Evolutionary conservation across 1,284 basidiomycete species (phyloP).

Genomic region (Rhizoctonia solani): DNA sequence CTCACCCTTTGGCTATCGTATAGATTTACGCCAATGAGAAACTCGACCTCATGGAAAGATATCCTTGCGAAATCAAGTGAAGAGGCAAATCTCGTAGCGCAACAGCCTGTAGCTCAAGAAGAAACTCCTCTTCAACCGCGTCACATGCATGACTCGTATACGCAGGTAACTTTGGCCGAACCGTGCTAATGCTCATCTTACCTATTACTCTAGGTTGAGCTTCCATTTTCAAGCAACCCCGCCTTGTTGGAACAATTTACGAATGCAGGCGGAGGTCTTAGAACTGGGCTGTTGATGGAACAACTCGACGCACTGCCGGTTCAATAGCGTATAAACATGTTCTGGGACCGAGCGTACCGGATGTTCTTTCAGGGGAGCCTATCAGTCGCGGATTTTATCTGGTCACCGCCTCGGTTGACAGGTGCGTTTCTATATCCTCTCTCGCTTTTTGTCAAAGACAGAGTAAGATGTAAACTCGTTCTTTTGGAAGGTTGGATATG

Average conservation of each 20-base stretch:
- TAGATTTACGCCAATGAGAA: conserved; percentile 55
- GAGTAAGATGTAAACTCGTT: background rate
- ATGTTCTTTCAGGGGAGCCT: conserved; percentile 34
- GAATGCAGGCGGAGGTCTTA: conserved; percentile 68
- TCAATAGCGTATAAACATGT: conserved; percentile 83
- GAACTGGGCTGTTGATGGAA: conserved; percentile 73
- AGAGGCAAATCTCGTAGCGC: conserved; percentile 40
- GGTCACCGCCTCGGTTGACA: conserved; percentile 80
- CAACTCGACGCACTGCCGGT: conserved; percentile 79
- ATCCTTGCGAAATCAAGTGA: conserved; percentile 50
- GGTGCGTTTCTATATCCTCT: conserved; percentile 51
- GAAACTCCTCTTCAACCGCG: conserved; percentile 50
- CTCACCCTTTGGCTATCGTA: conserved; percentile 45
- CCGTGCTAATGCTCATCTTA: conserved; percentile 39
- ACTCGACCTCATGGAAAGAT: conserved; percentile 60
- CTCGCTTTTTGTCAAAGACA: background rate
- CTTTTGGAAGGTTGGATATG: conserved; percentile 61
- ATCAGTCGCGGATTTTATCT: conserved; percentile 74
- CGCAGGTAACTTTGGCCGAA: conserved; percentile 53
- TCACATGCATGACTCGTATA: conserved; percentile 70
- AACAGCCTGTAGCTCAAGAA: conserved; percentile 34
- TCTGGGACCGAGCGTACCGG: conserved; percentile 59
- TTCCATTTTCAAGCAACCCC: conserved; percentile 64
- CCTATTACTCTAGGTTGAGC: conserved; percentile 41
- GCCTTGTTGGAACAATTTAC: conserved; percentile 66